Evolutionary conservation across 2,329 filamentous ascomycete species (phyloP).

Genomic region (Aspergillus bombycis): DNA sequence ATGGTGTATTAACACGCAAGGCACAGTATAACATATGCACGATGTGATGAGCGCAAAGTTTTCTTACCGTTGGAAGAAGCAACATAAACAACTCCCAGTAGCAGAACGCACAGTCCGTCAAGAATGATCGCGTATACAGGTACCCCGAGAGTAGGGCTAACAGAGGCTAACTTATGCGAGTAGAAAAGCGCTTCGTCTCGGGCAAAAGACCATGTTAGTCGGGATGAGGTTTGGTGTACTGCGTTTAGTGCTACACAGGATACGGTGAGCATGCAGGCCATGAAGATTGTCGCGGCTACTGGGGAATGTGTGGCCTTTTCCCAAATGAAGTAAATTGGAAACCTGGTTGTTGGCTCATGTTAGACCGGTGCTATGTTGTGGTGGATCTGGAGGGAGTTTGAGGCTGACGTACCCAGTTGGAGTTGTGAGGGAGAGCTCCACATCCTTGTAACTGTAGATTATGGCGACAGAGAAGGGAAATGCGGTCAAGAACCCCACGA

Average conservation of each 20-base stretch:
- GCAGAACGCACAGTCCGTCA: slow-evolving; percentile 19
- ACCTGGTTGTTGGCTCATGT: slow-evolving; percentile 8
- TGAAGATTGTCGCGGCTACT: slow-evolving; percentile 24
- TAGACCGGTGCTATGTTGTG: neutral
- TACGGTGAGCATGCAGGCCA: slow-evolving; percentile 21
- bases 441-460: slow-evolving; percentile 23
- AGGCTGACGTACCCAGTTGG: slow-evolving; percentile 19
- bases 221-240: slow-evolving; percentile 32
- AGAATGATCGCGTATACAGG: slow-evolving; percentile 23
- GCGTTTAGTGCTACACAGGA: slow-evolving; percentile 26
- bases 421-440: slow-evolving; percentile 17
- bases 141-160: slow-evolving; percentile 17
- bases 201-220: slow-evolving; percentile 39
- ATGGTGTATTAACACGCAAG: neutral
- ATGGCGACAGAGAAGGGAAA: slow-evolving; percentile 27
- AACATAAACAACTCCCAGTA: slow-evolving; percentile 27
- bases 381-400: neutral
- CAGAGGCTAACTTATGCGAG: slow-evolving; percentile 20
- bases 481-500: slow-evolving; percentile 25
- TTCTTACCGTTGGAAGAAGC: slow-evolving; percentile 24
- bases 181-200: slow-evolving; percentile 36
- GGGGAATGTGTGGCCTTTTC: slow-evolving; percentile 27
- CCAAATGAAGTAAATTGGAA: slow-evolving; percentile 29
- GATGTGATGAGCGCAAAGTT: neutral
- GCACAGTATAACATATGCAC: neutral